A percentile compares a stretch with the other conserved stretches of the same genome.
phyloP scores from a whole-genome alignment of 73 alveolate genomes.

The Effrenium voratum region DNA sequence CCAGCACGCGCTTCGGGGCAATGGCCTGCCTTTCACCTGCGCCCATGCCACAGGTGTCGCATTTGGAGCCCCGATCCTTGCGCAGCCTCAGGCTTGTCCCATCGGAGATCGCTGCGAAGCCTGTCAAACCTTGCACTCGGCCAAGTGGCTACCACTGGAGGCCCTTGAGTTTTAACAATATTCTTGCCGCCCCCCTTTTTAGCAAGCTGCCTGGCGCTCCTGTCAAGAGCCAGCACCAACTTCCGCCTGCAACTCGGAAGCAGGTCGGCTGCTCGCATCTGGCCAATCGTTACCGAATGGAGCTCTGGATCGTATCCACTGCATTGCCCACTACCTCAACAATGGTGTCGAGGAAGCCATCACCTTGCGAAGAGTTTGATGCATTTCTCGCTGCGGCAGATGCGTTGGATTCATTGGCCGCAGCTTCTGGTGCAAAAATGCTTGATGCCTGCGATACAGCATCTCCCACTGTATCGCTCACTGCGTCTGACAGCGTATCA shows the following conservation, averaged over 20 bases:
- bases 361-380: neutral
- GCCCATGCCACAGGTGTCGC: too few relatives aligned
- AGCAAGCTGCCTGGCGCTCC: too few relatives aligned
- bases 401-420: neutral
- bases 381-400: neutral
- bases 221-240: too few relatives aligned
- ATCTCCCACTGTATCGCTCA: too few relatives aligned
- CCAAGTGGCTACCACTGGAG: too few relatives aligned
- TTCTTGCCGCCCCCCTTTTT: too few relatives aligned
- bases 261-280: too few relatives aligned
- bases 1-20: slow-evolving; percentile 93
- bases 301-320: too few relatives aligned
- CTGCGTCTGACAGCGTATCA: too few relatives aligned
- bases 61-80: neutral
- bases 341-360: slow-evolving; percentile 20
- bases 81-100: slow-evolving; percentile 73
- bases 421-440: neutral
- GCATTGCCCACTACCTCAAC: neutral
- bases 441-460: neutral
- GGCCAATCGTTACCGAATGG: too few relatives aligned
- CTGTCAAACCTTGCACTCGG: slow-evolving; percentile 16
- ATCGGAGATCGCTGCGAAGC: slow-evolving; percentile 41
- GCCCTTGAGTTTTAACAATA: too few relatives aligned
- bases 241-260: too few relatives aligned
- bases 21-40: slow-evolving; percentile 55